Evolutionary conservation across 768 basidiomycete species (phyloP).

Genomic region (Lyophyllum semitale): DNA sequence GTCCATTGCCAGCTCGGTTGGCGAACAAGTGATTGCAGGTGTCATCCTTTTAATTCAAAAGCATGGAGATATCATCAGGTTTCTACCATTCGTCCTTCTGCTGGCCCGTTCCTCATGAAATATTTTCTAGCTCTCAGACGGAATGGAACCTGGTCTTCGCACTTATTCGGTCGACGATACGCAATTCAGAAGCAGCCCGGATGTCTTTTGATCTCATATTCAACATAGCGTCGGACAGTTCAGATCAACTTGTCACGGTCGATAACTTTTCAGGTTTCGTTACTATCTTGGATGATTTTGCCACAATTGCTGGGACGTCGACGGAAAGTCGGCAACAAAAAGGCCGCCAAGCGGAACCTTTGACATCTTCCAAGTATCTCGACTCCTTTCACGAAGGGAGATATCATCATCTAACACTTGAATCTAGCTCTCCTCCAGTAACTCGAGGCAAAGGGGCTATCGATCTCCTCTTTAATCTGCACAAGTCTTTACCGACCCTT

Average conservation of each 20-base stretch:
- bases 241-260: constrained; percentile 57
- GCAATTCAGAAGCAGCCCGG: constrained; percentile 85
- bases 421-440: constrained; percentile 67
- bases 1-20: constrained; percentile 76
- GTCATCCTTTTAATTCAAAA: constrained; percentile 78
- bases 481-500: constrained; percentile 63
- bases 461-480: constrained; percentile 76
- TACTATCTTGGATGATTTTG: constrained; percentile 85
- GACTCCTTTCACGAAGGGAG: background rate
- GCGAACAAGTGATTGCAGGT: constrained; percentile 90
- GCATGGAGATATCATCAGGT: constrained; percentile 74
- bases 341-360: constrained; percentile 50
- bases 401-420: background rate
- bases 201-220: constrained; percentile 81
- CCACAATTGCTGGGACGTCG: constrained; percentile 63
- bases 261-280: constrained; percentile 86
- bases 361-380: constrained; percentile 53
- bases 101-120: background rate
- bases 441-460: constrained; percentile 83
- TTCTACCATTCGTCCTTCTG: constrained; percentile 2
- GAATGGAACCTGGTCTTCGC: constrained; percentile 96
- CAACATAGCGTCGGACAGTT: constrained; percentile 62
- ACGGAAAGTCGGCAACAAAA: constrained; percentile 59
- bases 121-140: constrained; percentile 69
- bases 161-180: constrained; percentile 80